These are phyloP conservation scores for Lentinula edodes DNA, from an alignment of 768 basidiomycete genomes.

Conservation along the genomic window DNA sequence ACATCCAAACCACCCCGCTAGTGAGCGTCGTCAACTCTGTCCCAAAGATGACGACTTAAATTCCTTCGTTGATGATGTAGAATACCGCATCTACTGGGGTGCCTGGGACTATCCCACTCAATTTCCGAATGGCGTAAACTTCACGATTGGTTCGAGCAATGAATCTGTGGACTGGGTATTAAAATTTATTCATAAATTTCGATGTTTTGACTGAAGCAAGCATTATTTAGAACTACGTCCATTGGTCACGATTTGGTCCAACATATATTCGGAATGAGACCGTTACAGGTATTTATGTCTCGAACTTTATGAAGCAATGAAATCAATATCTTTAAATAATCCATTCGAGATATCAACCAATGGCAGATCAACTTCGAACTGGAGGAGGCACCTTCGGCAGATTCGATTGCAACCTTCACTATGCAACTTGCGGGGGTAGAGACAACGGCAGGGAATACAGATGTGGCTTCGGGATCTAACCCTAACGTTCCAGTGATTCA, in stretches of 20 bases:
- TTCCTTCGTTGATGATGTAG: neutral
- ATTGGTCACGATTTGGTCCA: constrained; percentile 21
- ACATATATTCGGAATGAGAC: constrained; percentile 17
- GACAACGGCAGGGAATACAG: constrained; percentile 23
- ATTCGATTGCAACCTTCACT: neutral
- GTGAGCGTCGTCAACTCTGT: constrained; percentile 13
- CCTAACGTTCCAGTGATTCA: constrained; percentile 7
- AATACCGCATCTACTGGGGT: constrained; percentile 19
- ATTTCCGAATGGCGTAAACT: constrained; percentile 23
- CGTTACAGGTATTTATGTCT: constrained; percentile 12
- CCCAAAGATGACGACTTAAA: neutral
- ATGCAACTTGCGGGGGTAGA: constrained; percentile 17
- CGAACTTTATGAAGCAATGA: no score
- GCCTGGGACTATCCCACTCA: constrained; percentile 23
- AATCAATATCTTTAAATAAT: no score
- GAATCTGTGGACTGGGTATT: constrained; percentile 16
- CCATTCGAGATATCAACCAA: constrained; percentile 5
- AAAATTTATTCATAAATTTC: neutral
- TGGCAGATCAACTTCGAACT: constrained; percentile 24
- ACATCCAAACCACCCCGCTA: constrained; percentile 13
- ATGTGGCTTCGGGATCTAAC: constrained; percentile 6
- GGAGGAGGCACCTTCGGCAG: neutral
- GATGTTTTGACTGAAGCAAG: neutral
- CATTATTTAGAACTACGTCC: constrained; percentile 18
- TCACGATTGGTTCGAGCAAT: constrained; percentile 19